phyloP scores from a whole-genome alignment of 495 filamentous ascomycete genomes.

The Annulohypoxylon moriforme region DNA sequence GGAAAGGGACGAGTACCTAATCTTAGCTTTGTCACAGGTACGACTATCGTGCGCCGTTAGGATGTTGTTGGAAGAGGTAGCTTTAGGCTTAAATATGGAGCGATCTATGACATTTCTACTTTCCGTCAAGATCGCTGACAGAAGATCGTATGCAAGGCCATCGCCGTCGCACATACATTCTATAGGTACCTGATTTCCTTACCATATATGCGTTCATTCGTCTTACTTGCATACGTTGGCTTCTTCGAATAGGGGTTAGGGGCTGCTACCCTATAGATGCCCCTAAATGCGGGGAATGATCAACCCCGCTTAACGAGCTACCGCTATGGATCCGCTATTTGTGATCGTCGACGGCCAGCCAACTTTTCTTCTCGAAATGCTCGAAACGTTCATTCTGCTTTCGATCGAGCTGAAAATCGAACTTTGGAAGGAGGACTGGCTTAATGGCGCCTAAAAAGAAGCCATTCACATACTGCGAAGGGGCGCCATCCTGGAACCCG shows the following conservation, averaged over 20 bases:
- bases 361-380: not conserved
- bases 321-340: too few relatives aligned
- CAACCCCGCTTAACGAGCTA: slow-evolving; percentile 22
- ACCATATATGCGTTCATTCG: not conserved
- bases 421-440: not conserved
- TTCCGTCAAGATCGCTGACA: not conserved
- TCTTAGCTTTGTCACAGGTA: slow-evolving; percentile 7
- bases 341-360: not conserved
- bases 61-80: not conserved
- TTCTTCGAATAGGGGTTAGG: not conserved
- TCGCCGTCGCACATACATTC: not conserved
- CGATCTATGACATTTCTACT: not conserved
- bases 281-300: slow-evolving; percentile 40
- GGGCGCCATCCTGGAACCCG: slow-evolving; percentile 44
- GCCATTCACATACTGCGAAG: slow-evolving; percentile 44
- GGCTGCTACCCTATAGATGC: slow-evolving; percentile 21
- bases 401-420: not conserved
- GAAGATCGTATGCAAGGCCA: not conserved
- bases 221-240: not conserved
- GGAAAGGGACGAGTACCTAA: not conserved
- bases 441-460: slow-evolving; percentile 33
- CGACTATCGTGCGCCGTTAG: slow-evolving; percentile 3
- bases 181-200: not conserved
- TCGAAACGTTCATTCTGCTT: too few relatives aligned
- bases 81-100: slow-evolving; percentile 2